Base-by-base conservation (phyloP, 2,329 filamentous ascomycete genomes). In the Zasmidium cellare region DNA sequence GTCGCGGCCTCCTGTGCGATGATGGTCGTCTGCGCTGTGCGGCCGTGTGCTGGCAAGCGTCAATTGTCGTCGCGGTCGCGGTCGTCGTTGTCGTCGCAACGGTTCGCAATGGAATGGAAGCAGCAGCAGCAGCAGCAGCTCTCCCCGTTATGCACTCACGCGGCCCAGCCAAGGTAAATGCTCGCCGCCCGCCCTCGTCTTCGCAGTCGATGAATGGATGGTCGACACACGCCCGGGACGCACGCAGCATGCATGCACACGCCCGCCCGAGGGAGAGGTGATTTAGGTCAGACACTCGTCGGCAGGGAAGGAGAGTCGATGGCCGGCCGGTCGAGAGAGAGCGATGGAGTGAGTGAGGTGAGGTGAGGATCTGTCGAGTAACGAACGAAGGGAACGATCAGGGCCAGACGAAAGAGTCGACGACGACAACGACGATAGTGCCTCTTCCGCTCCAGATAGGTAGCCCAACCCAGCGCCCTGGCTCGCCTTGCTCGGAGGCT, bases 401-500 rank as follows among this genome's bases (percentile, higher is more conserved):
- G 35, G 35, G 3, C 35, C 47, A 49, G 47, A 47, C 46, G 46
- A 14, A 6, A 47, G 6, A 23, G 18, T 3, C 18, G 7, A 20
- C 18, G 46, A 19, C 46, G 46, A 35, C 25, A 23, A 31, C 41
- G 25, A 31, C 51, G 18, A 35, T 20, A n/a, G 41, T 31, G 25
- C 45, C 41, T 46, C 49, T 23, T 24, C 6, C 23, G 45, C 57
- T 9, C 35, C 6, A 14, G 35, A 41, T 41, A 28, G 25, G 25
- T 11, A 28, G 5, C 25, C 25, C 11, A 49, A 50, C 55, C 59
- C 51, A 51, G 31, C 55, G 53, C 47, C 45, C 54, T 62, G 61
- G 60, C 60, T 59, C 52, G 59, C 58, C 61, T 66, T 65, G 60
- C 66, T 69, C 67, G 68, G 67, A 65, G 62, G 53, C 63, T 59